Evolutionary conservation across 306 rosid genomes (phyloP).

Genomic region (Cucurbita moschata): DNA sequence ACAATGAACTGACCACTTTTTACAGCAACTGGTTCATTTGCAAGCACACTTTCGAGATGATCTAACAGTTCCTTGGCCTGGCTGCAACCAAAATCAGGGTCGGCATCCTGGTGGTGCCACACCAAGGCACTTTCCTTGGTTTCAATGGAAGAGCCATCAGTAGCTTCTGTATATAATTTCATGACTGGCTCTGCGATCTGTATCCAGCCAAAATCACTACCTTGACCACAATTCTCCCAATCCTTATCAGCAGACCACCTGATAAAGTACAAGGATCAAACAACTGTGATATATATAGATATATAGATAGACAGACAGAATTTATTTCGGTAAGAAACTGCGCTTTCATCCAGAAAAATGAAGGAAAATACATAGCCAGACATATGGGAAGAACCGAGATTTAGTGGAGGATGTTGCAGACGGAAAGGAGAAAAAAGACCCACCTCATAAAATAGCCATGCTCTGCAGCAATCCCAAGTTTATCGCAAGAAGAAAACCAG

Average conservation of each 20-base stretch:
- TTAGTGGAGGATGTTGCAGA: neutral
- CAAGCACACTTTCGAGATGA: conserved; percentile 56
- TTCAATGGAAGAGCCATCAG: conserved; percentile 55
- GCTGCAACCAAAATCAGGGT: conserved; percentile 48
- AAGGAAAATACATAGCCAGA: too few relatives aligned
- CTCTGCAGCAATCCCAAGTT: conserved; percentile 48
- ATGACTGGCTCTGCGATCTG: conserved; percentile 56
- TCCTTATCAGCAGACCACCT: conserved; percentile 46
- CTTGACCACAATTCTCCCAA: conserved; percentile 45
- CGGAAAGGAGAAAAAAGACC: neutral
- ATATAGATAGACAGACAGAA: neutral
- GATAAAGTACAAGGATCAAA: neutral
- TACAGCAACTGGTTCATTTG: conserved; percentile 55
- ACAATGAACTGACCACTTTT: conserved; percentile 57
- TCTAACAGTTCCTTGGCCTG: conserved; percentile 64
- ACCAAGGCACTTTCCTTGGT: conserved; percentile 54
- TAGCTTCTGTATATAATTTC: conserved; percentile 49
- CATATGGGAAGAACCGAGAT: neutral
- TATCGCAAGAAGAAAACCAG: conserved; percentile 44
- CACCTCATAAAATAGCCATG: conserved; percentile 49
- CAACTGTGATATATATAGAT: neutral
- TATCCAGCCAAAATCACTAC: conserved; percentile 41
- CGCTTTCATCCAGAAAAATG: too few relatives aligned
- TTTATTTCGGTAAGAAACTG: too few relatives aligned
- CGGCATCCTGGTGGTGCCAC: conserved; percentile 68